Conservation (phyloP, 2,329 filamentous ascomycete genomes). For the Hypoxylon sp. region DNA sequence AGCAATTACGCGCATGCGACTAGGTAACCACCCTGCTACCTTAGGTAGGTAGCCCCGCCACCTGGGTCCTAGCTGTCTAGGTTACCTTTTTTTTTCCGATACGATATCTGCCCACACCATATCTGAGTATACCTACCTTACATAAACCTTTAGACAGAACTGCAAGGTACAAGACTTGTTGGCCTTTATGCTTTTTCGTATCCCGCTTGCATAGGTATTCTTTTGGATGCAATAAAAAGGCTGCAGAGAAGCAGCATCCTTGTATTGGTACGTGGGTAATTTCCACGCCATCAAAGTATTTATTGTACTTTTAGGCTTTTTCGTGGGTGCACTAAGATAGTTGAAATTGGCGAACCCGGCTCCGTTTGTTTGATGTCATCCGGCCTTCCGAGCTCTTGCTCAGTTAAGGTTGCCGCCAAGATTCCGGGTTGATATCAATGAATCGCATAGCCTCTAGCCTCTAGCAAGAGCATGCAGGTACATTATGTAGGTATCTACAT, state of each 20-base stretch:
- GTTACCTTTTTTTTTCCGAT: constrained; percentile 13
- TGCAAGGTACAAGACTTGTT: constrained; percentile 37
- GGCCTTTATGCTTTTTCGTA: constrained; percentile 10
- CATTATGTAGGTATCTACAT: too few relatives aligned
- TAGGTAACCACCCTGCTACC: constrained; percentile 32
- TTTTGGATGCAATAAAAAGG: constrained; percentile 26
- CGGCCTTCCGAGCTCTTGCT: constrained; percentile 34
- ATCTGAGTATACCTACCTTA: constrained; percentile 5
- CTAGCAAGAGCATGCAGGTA: too few relatives aligned
- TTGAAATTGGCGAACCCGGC: constrained; percentile 17
- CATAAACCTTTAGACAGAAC: constrained; percentile 4
- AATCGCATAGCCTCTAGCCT: constrained; percentile 13
- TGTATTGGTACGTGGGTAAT: too few relatives aligned
- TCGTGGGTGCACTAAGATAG: constrained; percentile 25
- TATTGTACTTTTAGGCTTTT: constrained; percentile 27
- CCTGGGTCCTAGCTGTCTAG: background rate
- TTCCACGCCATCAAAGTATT: constrained; percentile 30
- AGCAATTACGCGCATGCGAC: constrained; percentile 46
- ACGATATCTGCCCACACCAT: constrained; percentile 13
- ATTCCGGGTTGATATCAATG: constrained; percentile 14
- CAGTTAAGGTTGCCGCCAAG: background rate
- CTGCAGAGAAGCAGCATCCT: constrained; percentile 24
- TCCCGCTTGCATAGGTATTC: background rate
- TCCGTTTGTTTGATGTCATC: constrained; percentile 33
- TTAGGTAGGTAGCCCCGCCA: background rate